A percentile compares a stretch with the other conserved stretches of the same genome.
Conservation (phyloP, 1,139 yeast species). For the Diutina pseudorugosa region DNA sequence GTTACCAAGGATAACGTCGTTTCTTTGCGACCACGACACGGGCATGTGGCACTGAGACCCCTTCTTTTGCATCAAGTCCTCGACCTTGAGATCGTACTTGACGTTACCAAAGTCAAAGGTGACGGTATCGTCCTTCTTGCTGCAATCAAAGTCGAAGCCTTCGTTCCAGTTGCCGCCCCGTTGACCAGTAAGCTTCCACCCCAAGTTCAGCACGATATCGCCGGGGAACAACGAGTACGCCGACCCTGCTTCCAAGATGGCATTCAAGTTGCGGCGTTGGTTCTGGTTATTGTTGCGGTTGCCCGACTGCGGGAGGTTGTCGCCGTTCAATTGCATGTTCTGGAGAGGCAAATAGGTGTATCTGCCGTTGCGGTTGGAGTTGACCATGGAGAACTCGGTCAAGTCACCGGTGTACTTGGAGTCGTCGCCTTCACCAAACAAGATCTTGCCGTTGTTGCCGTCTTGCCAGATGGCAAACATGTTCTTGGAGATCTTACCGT, state of each 20-base stretch:
- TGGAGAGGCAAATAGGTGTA: neutral
- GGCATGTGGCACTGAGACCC: neutral
- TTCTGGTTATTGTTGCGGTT: neutral
- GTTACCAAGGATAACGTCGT: neutral
- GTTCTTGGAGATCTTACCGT: neutral
- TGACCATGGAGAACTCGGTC: neutral
- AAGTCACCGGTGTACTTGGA: neutral
- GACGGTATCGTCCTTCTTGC: neutral
- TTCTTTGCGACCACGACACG: neutral
- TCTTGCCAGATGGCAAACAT: neutral
- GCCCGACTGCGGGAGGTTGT: neutral
- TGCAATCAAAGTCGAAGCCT: neutral
- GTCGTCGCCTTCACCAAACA: neutral
- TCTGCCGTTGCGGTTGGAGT: neutral
- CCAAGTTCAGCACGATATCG: neutral
- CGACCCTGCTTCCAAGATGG: neutral
- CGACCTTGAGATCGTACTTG: neutral
- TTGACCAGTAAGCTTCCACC: neutral
- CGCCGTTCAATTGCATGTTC: neutral
- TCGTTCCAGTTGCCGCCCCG: neutral
- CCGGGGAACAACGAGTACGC: neutral
- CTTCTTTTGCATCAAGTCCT: neutral
- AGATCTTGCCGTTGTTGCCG: neutral
- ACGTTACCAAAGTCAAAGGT: neutral
- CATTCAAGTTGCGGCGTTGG: neutral